These are phyloP conservation scores for Stemphylium vesicarium DNA, from an alignment of 2,329 filamentous ascomycete species.

Conservation along the genomic window DNA sequence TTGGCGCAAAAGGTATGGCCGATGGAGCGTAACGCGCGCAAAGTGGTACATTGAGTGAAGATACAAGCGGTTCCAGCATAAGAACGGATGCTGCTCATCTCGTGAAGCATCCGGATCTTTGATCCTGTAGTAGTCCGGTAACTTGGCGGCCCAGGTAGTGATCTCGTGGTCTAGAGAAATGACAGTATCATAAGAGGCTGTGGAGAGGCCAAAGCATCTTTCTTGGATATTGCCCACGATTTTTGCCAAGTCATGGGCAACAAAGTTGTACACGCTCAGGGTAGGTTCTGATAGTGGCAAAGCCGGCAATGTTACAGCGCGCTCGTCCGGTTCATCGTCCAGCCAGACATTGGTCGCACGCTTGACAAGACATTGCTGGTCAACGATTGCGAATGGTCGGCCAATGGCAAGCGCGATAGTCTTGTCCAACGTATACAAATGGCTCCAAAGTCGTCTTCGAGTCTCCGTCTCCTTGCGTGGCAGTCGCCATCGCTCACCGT, in stretches of 20 bases:
- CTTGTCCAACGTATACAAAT: constrained; percentile 50
- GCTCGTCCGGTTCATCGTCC: constrained; percentile 45
- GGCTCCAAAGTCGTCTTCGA: constrained; percentile 50
- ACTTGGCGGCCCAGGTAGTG: constrained; percentile 37
- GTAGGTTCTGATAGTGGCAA: constrained; percentile 44
- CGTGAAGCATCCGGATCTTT: constrained; percentile 41
- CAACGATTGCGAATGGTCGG: constrained; percentile 50
- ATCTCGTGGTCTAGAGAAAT: constrained; percentile 46
- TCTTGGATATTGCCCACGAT: constrained; percentile 52
- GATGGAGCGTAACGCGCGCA: constrained; percentile 50
- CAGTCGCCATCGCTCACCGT: constrained; percentile 50
- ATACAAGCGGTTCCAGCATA: constrained; percentile 50
- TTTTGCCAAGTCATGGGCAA: constrained; percentile 44
- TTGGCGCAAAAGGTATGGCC: constrained; percentile 49
- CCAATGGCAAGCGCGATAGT: constrained; percentile 52
- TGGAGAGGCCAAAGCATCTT: constrained; percentile 47
- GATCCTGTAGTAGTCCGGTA: constrained; percentile 48
- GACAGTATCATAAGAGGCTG: constrained; percentile 49
- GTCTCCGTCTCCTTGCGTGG: constrained; percentile 48
- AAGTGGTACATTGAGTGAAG: constrained; percentile 52
- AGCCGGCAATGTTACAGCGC: constrained; percentile 27
- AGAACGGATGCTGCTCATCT: constrained; percentile 37
- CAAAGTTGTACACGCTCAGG: constrained; percentile 40
- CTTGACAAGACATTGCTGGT: constrained; percentile 50
- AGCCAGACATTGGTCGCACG: constrained; percentile 50